Base-by-base conservation (phyloP, 805 yeast species). In the Sugiyamaella qingdaonensis region DNA sequence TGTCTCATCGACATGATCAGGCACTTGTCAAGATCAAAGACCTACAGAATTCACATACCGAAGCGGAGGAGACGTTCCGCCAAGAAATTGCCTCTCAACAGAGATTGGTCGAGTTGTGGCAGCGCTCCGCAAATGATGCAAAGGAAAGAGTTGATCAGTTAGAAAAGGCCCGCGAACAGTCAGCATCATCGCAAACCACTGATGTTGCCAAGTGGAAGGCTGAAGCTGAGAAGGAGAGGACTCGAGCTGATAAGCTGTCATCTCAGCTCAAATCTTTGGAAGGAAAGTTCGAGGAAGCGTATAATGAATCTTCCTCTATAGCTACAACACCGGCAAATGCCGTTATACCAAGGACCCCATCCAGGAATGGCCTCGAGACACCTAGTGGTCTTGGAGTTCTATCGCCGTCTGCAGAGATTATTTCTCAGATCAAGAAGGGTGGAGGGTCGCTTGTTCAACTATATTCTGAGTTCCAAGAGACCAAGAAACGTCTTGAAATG, bases 401-500 rank as follows among this genome's bases (percentile, higher is more conserved):
- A 48, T 75, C 86, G 0, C 79, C 83, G 5, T 76, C 86, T 7
- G 86, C 88, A 0, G 77, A 79, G 46, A 77, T 78, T 35, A 75
- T 82, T 19, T 72, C 82, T 9, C 71, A 73, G 41, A 66, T 71
- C 37, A 68, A 66, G 29, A 58, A 66, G 46, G 83, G 84, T 8
- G 77, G 86, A 7, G 81, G 91, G 29, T 67, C 74, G 0, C 70
- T 87, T 37, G 82, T 87, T 2, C 79, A 86, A 43, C 70, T 86
- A 31, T 81, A 84, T 59, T 67, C 86, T 1, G 92, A 86, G 60
- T 81, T 79, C 61, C 78, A 80, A 56, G 73, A 79, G 51, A 68
- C 88, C 53, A 84, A 81, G 66, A 85, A 78, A 58, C 86, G 85
- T 58, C 71, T 88, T 47, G 75, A 80, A 2, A 77, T 80, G 50